phyloP scores from a whole-genome alignment of 768 basidiomycete species.

The Rhizopogon roseolus region DNA sequence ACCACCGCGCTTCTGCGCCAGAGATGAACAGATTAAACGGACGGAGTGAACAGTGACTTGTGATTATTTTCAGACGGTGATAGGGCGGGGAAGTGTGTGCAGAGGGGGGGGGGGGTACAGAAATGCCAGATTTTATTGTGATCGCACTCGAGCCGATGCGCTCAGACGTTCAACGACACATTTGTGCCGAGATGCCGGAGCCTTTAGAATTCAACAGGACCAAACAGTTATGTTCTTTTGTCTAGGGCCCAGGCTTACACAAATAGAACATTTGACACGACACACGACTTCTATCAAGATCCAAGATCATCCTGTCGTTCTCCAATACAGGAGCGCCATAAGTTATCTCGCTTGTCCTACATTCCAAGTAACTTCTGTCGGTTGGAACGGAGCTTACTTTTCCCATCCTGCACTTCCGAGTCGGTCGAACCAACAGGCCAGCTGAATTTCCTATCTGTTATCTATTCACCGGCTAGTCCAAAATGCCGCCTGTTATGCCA shows the following conservation, averaged over 20 bases:
- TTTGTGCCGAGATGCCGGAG: conserved; percentile 8
- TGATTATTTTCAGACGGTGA: too few relatives aligned
- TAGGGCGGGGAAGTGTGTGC: too few relatives aligned
- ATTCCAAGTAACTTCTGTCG: too few relatives aligned
- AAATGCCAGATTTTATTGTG: neutral
- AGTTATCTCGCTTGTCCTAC: too few relatives aligned
- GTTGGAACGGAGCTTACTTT: too few relatives aligned
- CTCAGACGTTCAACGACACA: neutral
- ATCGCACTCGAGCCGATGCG: neutral
- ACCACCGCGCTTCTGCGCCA: too few relatives aligned
- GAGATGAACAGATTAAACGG: too few relatives aligned
- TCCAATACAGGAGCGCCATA: too few relatives aligned
- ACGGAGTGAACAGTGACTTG: too few relatives aligned
- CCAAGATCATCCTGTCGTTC: too few relatives aligned
- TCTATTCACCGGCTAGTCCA: neutral
- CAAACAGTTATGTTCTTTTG: conserved; percentile 11
- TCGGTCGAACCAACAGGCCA: neutral
- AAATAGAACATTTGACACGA: neutral
- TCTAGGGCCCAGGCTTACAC: too few relatives aligned
- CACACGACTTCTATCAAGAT: neutral
- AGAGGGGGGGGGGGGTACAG: too few relatives aligned
- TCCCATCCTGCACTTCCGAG: neutral
- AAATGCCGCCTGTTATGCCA: conserved; percentile 31
- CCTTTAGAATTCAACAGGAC: conserved; percentile 22
- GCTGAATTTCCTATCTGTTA: neutral